Percentiles rank a stretch among this genome's conserved stretches.
These are phyloP conservation scores for Teratosphaeria destructans DNA, from an alignment of 2,329 filamentous ascomycete species.

Conservation along the genomic window DNA sequence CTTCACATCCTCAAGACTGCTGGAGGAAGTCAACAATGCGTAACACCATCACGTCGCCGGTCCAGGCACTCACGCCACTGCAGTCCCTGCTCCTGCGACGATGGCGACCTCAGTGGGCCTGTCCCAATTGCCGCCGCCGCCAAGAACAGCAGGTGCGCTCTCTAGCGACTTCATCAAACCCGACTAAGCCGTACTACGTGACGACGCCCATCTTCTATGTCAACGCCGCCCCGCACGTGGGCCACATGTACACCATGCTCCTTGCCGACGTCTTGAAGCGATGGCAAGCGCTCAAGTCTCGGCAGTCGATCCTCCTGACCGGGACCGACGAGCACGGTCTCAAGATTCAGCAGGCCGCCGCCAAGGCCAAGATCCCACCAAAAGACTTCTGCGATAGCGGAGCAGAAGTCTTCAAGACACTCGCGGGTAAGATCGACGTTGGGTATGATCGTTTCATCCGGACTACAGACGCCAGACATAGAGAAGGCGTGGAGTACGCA, in stretches of 20 bases:
- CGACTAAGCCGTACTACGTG: slow-evolving; percentile 69
- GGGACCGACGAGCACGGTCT: slow-evolving; percentile 96
- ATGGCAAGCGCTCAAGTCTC: slow-evolving; percentile 71
- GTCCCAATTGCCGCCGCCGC: slow-evolving; percentile 10
- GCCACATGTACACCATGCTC: slow-evolving; percentile 89
- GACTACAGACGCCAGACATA: slow-evolving; percentile 76
- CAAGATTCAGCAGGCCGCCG: slow-evolving; percentile 86
- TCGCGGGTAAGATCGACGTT: slow-evolving; percentile 61
- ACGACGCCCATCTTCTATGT: slow-evolving; percentile 99
- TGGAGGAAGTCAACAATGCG: slow-evolving; percentile 2
- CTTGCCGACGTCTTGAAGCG: slow-evolving; percentile 84
- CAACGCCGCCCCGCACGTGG: slow-evolving; percentile 91
- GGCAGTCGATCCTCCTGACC: slow-evolving; percentile 65
- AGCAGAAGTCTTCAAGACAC: slow-evolving; percentile 64
- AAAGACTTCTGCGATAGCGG: slow-evolving; percentile 85
- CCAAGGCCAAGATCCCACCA: slow-evolving; percentile 57
- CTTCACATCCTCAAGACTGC: not conserved
- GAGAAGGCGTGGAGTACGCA: slow-evolving; percentile 75
- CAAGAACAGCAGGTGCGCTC: not conserved
- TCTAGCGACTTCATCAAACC: slow-evolving; percentile 29
- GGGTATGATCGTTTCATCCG: slow-evolving; percentile 81
- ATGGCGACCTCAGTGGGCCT: slow-evolving; percentile 28
- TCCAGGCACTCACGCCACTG: slow-evolving; percentile 18
- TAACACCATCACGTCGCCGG: slow-evolving; percentile 3
- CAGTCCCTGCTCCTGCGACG: slow-evolving; percentile 22